Conservation (phyloP, 805 yeast genomes). For the Spathaspora arborariae region DNA sequence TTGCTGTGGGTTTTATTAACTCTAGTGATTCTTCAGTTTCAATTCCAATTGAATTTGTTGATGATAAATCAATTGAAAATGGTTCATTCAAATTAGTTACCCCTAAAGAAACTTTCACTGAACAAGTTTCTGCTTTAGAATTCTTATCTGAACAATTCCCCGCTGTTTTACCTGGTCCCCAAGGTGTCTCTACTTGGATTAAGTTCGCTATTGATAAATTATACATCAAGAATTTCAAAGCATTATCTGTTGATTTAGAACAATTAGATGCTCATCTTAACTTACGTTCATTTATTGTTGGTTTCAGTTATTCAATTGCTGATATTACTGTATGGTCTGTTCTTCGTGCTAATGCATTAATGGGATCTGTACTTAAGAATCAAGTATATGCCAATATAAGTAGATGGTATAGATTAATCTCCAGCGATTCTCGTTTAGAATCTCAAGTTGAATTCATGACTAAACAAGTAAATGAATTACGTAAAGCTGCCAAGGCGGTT, state of each 20-base stretch:
- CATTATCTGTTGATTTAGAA: constrained; percentile 72
- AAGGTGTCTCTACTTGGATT: constrained; percentile 57
- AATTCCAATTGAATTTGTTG: constrained; percentile 62
- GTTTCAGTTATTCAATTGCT: constrained; percentile 64
- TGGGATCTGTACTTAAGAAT: constrained; percentile 85
- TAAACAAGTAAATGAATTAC: constrained; percentile 67
- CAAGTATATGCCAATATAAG: constrained; percentile 81
- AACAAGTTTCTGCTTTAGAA: constrained; percentile 44
- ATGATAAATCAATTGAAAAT: constrained; percentile 53
- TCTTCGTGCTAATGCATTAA: constrained; percentile 86
- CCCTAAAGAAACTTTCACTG: constrained; percentile 35
- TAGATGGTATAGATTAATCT: constrained; percentile 87
- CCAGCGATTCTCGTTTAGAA: constrained; percentile 64
- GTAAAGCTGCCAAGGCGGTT: constrained; percentile 57
- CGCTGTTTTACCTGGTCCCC: constrained; percentile 30
- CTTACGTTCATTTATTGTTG: constrained; percentile 75
- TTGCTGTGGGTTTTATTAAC: constrained; percentile 76
- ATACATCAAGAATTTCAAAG: constrained; percentile 83
- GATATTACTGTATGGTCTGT: constrained; percentile 94
- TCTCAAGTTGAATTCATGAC: constrained; percentile 62
- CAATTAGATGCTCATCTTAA: constrained; percentile 78
- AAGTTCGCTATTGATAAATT: constrained; percentile 64
- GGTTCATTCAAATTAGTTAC: constrained; percentile 42
- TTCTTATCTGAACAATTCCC: constrained; percentile 54
- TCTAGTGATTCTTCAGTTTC: constrained; percentile 34